These are phyloP conservation scores for Lachnellula occidentalis DNA, from an alignment of 2,329 filamentous ascomycete species.

Conservation along the genomic window DNA sequence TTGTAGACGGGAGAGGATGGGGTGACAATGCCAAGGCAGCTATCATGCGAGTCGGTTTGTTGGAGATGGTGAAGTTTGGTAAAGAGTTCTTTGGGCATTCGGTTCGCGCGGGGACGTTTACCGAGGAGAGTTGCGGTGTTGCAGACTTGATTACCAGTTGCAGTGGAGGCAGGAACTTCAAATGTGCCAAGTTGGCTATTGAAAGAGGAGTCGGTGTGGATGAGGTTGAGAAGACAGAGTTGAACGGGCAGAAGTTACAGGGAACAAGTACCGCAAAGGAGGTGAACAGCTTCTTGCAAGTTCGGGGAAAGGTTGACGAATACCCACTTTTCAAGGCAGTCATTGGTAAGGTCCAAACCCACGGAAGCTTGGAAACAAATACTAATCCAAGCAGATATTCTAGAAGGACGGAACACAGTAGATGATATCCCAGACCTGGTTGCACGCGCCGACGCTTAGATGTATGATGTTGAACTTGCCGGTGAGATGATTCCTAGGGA, in stretches of 20 bases:
- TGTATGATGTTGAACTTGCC: not conserved
- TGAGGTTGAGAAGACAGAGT: slow-evolving; percentile 81
- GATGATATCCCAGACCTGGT: slow-evolving; percentile 70
- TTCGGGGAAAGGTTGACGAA: slow-evolving; percentile 68
- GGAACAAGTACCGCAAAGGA: slow-evolving; percentile 88
- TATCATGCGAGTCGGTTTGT: slow-evolving; percentile 89
- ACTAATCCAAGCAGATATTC: slow-evolving; percentile 49
- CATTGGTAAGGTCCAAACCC: slow-evolving; percentile 37
- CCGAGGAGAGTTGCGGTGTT: slow-evolving; percentile 92
- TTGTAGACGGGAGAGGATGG: slow-evolving; percentile 93
- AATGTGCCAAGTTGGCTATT: slow-evolving; percentile 84
- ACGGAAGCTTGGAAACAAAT: not conserved
- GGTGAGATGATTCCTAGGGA: not conserved
- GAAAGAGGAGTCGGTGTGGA: slow-evolving; percentile 73
- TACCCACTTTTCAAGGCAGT: slow-evolving; percentile 94
- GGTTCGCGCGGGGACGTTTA: slow-evolving; percentile 79
- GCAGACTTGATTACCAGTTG: slow-evolving; percentile 95
- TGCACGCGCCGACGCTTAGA: slow-evolving; percentile 9
- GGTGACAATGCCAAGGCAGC: slow-evolving; percentile 99
- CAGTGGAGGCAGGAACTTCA: slow-evolving; percentile 87
- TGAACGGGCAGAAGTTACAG: slow-evolving; percentile 96
- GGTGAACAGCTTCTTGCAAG: slow-evolving; percentile 82
- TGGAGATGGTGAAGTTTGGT: slow-evolving; percentile 96
- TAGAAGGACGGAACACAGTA: slow-evolving; percentile 69
- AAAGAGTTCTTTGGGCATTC: slow-evolving; percentile 86